Evolutionary conservation across 1,284 basidiomycete species (phyloP).

Genomic region (Macrocystidia cucumis): DNA sequence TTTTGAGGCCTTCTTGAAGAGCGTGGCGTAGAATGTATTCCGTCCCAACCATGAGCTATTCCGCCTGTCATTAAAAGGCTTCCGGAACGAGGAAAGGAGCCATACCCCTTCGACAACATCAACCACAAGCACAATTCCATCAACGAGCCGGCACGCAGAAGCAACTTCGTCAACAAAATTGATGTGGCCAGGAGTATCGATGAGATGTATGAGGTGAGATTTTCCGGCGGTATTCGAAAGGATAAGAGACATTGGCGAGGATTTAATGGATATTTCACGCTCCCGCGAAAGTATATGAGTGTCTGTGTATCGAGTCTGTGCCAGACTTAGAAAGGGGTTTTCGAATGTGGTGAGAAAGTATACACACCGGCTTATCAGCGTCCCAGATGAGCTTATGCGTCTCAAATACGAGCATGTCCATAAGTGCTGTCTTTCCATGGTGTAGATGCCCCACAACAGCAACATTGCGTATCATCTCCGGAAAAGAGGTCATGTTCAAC

Average conservation of each 20-base stretch:
- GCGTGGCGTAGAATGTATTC: constrained; percentile 85
- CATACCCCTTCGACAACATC: constrained; percentile 93
- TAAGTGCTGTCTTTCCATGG: constrained; percentile 93
- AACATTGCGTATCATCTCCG: constrained; percentile 93
- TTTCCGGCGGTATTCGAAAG: constrained; percentile 86
- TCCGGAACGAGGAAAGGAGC: constrained; percentile 8
- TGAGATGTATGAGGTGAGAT: constrained; percentile 88
- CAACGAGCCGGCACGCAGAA: constrained; percentile 79
- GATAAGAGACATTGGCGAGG: constrained; percentile 92
- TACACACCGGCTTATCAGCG: constrained; percentile 74
- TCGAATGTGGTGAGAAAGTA: constrained; percentile 1
- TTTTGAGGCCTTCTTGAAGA: constrained; percentile 82
- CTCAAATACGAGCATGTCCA: constrained; percentile 97
- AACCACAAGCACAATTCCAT: constrained; percentile 91
- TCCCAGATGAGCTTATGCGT: constrained; percentile 95
- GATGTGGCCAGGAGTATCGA: constrained; percentile 97
- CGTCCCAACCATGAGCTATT: constrained; percentile 83
- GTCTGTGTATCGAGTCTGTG: constrained; percentile 87
- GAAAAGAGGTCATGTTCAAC: constrained; percentile 87
- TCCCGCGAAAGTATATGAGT: constrained; percentile 86
- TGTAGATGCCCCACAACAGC: constrained; percentile 94
- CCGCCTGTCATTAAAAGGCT: constrained; percentile 7
- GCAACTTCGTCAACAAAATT: constrained; percentile 98
- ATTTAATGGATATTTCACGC: constrained; percentile 93
- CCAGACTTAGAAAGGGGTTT: constrained; percentile 9